These are phyloP conservation scores for Penicillium concentricum DNA, from an alignment of 2,329 filamentous ascomycete genomes.

Conservation along the genomic window DNA sequence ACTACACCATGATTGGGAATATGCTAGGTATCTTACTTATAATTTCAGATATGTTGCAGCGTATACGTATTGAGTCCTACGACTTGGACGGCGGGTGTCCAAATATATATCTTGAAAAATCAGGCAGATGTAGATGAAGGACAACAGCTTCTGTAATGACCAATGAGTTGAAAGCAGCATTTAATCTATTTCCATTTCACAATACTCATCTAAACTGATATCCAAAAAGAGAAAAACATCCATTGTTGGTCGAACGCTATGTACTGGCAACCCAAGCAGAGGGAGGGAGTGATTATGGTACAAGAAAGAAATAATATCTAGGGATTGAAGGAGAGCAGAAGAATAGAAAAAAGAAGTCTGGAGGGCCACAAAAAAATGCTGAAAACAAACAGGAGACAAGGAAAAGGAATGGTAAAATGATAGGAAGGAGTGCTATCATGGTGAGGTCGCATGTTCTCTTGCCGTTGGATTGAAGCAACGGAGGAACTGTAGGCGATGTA, in stretches of 20 bases:
- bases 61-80: no score
- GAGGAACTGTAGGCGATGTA: background rate
- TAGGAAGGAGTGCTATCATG: conserved; percentile 1
- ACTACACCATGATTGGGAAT: no score
- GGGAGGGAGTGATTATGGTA: conserved; percentile 21
- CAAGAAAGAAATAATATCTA: conserved; percentile 19
- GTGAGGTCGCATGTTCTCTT: background rate
- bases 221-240: background rate
- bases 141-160: background rate
- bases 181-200: background rate
- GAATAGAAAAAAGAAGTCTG: conserved; percentile 1
- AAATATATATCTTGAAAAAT: background rate
- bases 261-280: conserved; percentile 14
- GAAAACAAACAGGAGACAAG: background rate
- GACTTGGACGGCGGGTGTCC: no score
- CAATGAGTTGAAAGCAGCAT: background rate
- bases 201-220: background rate
- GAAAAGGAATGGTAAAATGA: background rate
- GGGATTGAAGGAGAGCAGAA: conserved; percentile 6
- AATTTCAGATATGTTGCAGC: no score
- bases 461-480: background rate
- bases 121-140: background rate
- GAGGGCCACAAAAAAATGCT: conserved; percentile 4
- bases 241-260: conserved; percentile 13
- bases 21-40: no score